Conservation (phyloP, 139 green algal species). For the Mesotaenium endlicherianum region DNA sequence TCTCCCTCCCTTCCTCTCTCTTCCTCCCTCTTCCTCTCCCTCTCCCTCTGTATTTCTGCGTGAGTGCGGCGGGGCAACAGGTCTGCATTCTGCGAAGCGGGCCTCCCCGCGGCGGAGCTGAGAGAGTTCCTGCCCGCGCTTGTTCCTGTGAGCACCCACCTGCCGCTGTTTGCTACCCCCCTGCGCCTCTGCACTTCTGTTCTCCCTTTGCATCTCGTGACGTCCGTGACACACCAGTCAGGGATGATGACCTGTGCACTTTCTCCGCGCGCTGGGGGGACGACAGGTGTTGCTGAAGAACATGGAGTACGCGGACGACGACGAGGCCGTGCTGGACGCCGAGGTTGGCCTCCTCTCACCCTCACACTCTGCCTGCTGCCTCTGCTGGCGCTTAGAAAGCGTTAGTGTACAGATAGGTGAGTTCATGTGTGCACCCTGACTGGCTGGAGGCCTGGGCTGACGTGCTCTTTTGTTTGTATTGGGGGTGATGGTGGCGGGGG, state of each 20-base stretch:
- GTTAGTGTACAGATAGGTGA: background rate
- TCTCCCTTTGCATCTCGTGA: background rate
- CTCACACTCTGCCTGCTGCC: background rate
- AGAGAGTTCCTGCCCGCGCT: slow-evolving; percentile 75
- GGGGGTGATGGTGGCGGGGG: background rate
- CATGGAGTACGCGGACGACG: slow-evolving; percentile 78
- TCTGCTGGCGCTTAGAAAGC: background rate
- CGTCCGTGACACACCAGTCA: background rate
- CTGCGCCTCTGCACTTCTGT: background rate
- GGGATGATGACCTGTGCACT: no score
- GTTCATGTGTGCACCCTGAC: background rate
- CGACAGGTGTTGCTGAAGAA: slow-evolving; percentile 87
- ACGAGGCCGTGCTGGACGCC: slow-evolving; percentile 77
- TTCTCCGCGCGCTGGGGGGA: no score
- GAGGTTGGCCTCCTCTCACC: slow-evolving; percentile 56
- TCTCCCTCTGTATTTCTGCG: no score
- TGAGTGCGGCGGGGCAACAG: no score
- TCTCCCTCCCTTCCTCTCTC: no score
- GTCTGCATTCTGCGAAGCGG: slow-evolving; percentile 55
- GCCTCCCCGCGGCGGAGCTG: slow-evolving; percentile 58
- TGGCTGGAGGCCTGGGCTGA: background rate
- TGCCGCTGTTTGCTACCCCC: background rate
- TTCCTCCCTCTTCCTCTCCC: no score
- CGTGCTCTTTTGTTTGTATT: no score
- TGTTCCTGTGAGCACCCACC: slow-evolving; percentile 59